Base-by-base conservation (phyloP, 1,284 basidiomycete species). In the Microbotryum scabiosae region DNA sequence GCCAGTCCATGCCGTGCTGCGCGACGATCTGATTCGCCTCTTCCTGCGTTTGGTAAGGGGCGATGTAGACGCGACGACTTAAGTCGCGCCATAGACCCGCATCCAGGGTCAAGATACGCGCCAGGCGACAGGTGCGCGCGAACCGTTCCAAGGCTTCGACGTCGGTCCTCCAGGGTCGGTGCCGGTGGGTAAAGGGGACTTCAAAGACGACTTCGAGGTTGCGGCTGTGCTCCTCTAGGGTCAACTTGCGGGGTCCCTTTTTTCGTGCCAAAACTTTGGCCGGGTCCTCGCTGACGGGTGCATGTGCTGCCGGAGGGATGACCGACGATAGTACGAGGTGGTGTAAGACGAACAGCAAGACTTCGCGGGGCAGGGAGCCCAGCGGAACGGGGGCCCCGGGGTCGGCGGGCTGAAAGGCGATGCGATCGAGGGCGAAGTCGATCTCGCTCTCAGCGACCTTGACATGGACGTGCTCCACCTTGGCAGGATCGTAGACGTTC, bases 1-100 rank as follows among this genome's bases (percentile, higher is more conserved):
- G 62, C 63, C 64, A 71, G 48, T 72, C 71, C 21, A 28, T 54
- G 0, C 60, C 66, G 28, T 72, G 68, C 51, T 54, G 30, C n/a
- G 48, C 50, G 20, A 54, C 55, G 30, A 63, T 55, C 28, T 60
- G 54, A 7, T 7, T 7, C 1, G 63, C 61, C 3, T 48, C 23
- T 28, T 61, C 58, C 3, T 53, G 58, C 46, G 71, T 66, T 59
- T 69, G 68, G 36, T 65, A 62, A 5, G 69, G 66, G 14, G 66
- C 56, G 5, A 66, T 53, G 44, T 67, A 72, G 0, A 64, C 59
- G 9, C 59, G 53, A n/a, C 49, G 25, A 23, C 67, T 69, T 0
- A 64, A 51, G 0, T 56, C 51, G 21, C 60, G 36, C 67, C 67
- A 69, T 1, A 67, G n/a, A 2, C 44, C 57, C 14, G 57, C 46